A percentile compares a stretch with the other conserved stretches of the same genome.
These are phyloP conservation scores for Camptophora hylomeconis DNA, from an alignment of 2,329 filamentous ascomycete species.

Conservation along the genomic window DNA sequence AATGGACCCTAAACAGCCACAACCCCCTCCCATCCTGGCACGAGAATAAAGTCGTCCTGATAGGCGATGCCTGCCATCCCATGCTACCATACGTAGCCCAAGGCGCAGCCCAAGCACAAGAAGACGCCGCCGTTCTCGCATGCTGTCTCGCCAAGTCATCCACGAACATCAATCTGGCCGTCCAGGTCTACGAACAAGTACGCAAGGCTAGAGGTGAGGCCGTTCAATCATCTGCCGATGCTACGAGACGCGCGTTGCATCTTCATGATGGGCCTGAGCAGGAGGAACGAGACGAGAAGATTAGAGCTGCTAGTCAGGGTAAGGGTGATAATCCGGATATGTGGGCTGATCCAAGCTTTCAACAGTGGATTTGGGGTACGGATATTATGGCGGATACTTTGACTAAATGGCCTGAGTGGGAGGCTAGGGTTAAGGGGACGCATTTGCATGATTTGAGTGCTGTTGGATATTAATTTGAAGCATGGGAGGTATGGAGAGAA, in stretches of 20 bases:
- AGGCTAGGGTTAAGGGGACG: too few relatives aligned
- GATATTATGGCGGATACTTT: too few relatives aligned
- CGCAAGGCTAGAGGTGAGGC: slow-evolving; percentile 14
- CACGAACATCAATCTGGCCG: slow-evolving; percentile 5
- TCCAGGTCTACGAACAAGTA: slow-evolving; percentile 33
- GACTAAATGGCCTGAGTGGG: too few relatives aligned
- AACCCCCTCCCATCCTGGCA: slow-evolving; percentile 18
- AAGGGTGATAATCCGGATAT: too few relatives aligned
- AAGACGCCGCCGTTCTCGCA: slow-evolving; percentile 29
- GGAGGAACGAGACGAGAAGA: slow-evolving; percentile 18
- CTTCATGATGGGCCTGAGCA: slow-evolving; percentile 19
- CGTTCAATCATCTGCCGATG: slow-evolving; percentile 30
- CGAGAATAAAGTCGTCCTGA: slow-evolving; percentile 22
- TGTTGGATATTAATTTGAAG: too few relatives aligned
- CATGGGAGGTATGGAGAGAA: too few relatives aligned
- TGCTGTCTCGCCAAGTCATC: slow-evolving; percentile 7
- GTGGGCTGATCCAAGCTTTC: too few relatives aligned
- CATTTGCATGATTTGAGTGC: too few relatives aligned
- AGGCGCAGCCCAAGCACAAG: slow-evolving; percentile 31
- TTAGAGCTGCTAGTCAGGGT: too few relatives aligned
- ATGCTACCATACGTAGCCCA: slow-evolving; percentile 34
- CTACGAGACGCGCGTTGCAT: slow-evolving; percentile 21
- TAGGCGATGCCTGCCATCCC: slow-evolving; percentile 32
- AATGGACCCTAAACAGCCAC: slow-evolving; percentile 17
- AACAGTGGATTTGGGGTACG: too few relatives aligned